Evolutionary conservation across 2,329 filamentous ascomycete species (phyloP).

Genomic region (Pseudocercospora crystallina): DNA sequence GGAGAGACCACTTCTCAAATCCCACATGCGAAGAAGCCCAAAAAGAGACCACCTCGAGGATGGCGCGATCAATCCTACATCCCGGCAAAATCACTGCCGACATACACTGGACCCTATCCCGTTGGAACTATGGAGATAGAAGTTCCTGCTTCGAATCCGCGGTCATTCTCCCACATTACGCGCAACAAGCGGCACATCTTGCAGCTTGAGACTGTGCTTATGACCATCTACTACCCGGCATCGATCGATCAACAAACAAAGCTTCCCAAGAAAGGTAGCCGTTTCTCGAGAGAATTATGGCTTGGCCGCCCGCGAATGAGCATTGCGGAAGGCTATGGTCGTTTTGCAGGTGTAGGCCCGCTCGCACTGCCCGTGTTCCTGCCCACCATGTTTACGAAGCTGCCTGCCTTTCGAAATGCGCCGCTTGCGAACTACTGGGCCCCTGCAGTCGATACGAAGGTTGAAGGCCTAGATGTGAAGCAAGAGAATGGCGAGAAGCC

Average conservation of each 20-base stretch:
- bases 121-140: constrained; percentile 58
- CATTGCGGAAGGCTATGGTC: constrained; percentile 62
- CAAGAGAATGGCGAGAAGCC: constrained; percentile 41
- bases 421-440: constrained; percentile 56
- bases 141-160: constrained; percentile 49
- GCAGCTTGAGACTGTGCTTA: constrained; percentile 60
- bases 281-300: constrained; percentile 60
- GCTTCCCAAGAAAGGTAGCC: constrained; percentile 23
- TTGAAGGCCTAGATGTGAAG: constrained; percentile 43
- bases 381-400: constrained; percentile 62
- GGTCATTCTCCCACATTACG: constrained; percentile 52
- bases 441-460: constrained; percentile 41
- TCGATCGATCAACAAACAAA: constrained; percentile 39
- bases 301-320: constrained; percentile 58
- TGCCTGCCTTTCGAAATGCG: constrained; percentile 64
- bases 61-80: constrained; percentile 39
- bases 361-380: constrained; percentile 56
- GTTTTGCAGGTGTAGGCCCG: constrained; percentile 55
- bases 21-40: constrained; percentile 49
- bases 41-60: constrained; percentile 21
- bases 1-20: constrained; percentile 28
- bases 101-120: constrained; percentile 54
- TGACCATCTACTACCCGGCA: constrained; percentile 66
- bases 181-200: constrained; percentile 50
- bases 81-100: constrained; percentile 47